Evolutionary conservation across 306 rosid species (phyloP).

Genomic region (Begonia loranthoides): DNA sequence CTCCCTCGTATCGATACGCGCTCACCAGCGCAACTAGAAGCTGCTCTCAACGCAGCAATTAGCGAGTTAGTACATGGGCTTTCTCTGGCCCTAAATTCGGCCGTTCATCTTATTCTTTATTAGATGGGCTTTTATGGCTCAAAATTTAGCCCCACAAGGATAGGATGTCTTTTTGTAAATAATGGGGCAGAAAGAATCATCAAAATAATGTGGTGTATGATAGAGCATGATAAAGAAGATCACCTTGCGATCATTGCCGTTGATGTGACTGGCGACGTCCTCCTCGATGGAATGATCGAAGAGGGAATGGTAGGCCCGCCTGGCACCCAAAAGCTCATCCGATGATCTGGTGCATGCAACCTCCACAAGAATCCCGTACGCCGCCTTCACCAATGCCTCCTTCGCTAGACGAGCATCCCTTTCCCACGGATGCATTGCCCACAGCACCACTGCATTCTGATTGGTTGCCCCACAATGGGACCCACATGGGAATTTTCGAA

Average conservation of each 20-base stretch:
- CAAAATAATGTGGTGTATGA: background rate
- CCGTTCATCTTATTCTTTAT: too few relatives aligned
- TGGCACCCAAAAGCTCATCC: constrained; percentile 71
- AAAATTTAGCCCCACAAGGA: background rate
- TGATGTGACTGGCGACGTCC: constrained; percentile 56
- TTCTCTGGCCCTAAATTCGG: too few relatives aligned
- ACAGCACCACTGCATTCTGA: constrained; percentile 67
- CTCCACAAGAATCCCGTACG: constrained; percentile 51
- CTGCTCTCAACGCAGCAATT: constrained; percentile 17
- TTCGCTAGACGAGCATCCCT: constrained; percentile 76
- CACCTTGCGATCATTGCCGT: constrained; percentile 55
- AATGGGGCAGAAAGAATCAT: too few relatives aligned
- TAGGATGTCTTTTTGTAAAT: too few relatives aligned
- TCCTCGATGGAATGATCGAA: constrained; percentile 91
- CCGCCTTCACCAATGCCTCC: constrained; percentile 53
- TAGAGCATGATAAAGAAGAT: background rate
- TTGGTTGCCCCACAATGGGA: background rate
- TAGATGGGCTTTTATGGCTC: too few relatives aligned
- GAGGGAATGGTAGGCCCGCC: constrained; percentile 87
- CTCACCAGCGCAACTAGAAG: constrained; percentile 77
- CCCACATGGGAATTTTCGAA: too few relatives aligned
- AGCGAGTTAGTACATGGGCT: background rate
- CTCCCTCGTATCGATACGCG: constrained; percentile 90
- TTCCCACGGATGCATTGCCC: constrained; percentile 98
- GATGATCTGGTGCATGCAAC: constrained; percentile 77